phyloP scores from a whole-genome alignment of 352 stramenopile species.

The Phytophthora ohioensis region DNA sequence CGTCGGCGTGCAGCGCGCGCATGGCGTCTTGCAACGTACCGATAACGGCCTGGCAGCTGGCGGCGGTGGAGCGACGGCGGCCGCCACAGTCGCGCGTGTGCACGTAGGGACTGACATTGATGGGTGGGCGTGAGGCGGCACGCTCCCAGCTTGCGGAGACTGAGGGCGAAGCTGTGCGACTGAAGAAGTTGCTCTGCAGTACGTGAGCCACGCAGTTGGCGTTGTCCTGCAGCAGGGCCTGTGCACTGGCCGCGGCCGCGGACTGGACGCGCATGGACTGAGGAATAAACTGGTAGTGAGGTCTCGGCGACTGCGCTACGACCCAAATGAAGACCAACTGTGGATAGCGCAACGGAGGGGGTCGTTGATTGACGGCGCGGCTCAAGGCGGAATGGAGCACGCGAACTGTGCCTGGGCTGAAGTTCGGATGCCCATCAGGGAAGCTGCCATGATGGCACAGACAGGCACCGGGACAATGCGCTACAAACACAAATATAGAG shows the following conservation, averaged over 20 bases:
- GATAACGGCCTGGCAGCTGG: conserved; percentile 64
- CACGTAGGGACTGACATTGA: conserved; percentile 58
- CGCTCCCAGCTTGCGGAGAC: conserved; percentile 47
- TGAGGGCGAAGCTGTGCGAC: conserved; percentile 40
- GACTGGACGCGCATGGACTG: conserved; percentile 38
- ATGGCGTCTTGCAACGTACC: conserved; percentile 68
- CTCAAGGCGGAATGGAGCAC: conserved; percentile 32
- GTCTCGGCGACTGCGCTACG: conserved; percentile 19
- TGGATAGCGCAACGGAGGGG: not conserved
- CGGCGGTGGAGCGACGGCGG: conserved; percentile 56
- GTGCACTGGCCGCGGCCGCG: conserved; percentile 33
- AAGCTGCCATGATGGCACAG: conserved; percentile 18
- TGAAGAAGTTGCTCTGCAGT: conserved; percentile 49
- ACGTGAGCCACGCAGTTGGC: conserved; percentile 45
- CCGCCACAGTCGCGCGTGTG: conserved; percentile 53
- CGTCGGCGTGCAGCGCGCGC: conserved; percentile 63
- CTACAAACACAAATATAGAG: not conserved
- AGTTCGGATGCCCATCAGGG: conserved; percentile 24
- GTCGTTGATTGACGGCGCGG: conserved; percentile 12
- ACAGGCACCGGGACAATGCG: conserved; percentile 9
- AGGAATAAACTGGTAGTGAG: not conserved
- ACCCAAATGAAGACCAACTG: conserved; percentile 28
- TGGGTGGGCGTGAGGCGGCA: conserved; percentile 42
- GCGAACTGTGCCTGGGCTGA: conserved; percentile 26
- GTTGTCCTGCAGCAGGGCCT: conserved; percentile 45